phyloP scores from a whole-genome alignment of 768 basidiomycete species.

The Amanita subjunquillea region DNA sequence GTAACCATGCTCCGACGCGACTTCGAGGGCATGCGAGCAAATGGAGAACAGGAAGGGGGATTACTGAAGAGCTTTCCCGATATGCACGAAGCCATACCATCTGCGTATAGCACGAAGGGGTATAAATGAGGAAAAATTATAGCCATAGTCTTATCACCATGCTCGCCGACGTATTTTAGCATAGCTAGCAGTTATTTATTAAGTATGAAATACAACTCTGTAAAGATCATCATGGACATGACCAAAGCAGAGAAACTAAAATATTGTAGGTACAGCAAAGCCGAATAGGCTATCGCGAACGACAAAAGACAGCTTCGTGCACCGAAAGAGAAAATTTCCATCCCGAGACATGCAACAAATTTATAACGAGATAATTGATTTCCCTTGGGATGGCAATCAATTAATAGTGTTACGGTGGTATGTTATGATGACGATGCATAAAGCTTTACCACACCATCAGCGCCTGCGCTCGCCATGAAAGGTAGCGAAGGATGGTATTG shows the following conservation, averaged over 20 bases:
- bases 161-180: too few relatives aligned
- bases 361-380: not conserved
- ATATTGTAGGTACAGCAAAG: not conserved
- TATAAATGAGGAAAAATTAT: too few relatives aligned
- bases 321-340: not conserved
- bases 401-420: slow-evolving; percentile 4
- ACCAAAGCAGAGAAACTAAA: not conserved
- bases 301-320: not conserved
- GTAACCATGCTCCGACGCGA: not conserved
- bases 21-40: too few relatives aligned
- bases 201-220: slow-evolving; percentile 1
- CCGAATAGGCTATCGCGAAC: not conserved
- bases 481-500: slow-evolving; percentile 77
- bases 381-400: slow-evolving; percentile 1
- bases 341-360: slow-evolving; percentile 2
- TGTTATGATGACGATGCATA: slow-evolving; percentile 70
- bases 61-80: too few relatives aligned
- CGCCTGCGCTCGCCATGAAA: slow-evolving; percentile 90
- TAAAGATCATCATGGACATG: not conserved
- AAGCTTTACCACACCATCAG: slow-evolving; percentile 88
- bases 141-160: too few relatives aligned
- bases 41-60: too few relatives aligned
- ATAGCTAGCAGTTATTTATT: not conserved
- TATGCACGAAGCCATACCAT: too few relatives aligned
- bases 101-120: too few relatives aligned